Base-by-base conservation (phyloP, 805 yeast species). In the Lachancea kluyveri region DNA sequence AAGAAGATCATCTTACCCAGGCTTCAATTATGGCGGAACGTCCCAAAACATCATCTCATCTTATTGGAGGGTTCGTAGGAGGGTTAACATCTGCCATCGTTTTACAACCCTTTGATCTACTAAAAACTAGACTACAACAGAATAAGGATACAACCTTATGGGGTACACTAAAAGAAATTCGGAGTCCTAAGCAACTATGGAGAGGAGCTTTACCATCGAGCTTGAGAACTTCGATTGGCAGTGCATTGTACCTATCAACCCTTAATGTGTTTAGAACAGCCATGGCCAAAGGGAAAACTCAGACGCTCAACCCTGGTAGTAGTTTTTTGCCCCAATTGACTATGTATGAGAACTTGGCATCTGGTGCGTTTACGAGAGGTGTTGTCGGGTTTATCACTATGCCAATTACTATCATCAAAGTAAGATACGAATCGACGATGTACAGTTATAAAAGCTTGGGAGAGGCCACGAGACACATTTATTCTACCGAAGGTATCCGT, bases 121-220 rank as follows among this genome's bases (percentile, higher is more conserved):
- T 90, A 28, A 90, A 90, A 56, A 90, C 97, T 0, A 60, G 97
- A 41, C 65, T 86, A 6, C 97, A 86, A 60, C 90, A 81, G 50
- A 52, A 61, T 20, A 42, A 51, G 9, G 42, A 50, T 3, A 43
- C 59, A 5, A 57, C 68, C 2, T 14, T 51, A 11, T 34, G 40
- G 31, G 36, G 55, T 0, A 59, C 62, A 1, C 28, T 67, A 9
- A 60, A 55, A 33, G 69, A 70, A 28, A 43, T 80, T 7, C 56
- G 59, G 1, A 48, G 54, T 8, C 50, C 59, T 3, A 32, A 42
- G 15, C 68, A 78, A 31, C 64, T 88, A 23, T 92, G 98, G 98
- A 69, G 95, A 34, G 98, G 98, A 0, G 90, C 95, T 0, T 48
- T 87, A 22, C 96, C 98, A 0, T 84, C 95, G 13, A 87, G 94